Base-by-base conservation (phyloP, 805 yeast genomes). In the Limtongia smithiae region DNA sequence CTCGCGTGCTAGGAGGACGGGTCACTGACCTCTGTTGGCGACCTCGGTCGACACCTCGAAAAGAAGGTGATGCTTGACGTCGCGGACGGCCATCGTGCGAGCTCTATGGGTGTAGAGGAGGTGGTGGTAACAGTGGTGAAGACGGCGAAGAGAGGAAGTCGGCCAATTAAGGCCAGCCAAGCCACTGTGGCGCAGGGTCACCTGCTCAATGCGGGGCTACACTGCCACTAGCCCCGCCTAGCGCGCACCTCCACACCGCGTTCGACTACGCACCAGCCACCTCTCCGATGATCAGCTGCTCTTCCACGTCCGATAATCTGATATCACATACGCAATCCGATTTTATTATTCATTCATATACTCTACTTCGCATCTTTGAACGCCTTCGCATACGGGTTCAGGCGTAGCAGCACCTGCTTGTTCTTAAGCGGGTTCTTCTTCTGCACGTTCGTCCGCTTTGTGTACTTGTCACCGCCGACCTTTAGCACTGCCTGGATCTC, bases 401-500 rank as follows among this genome's bases (percentile, higher is more conserved):
- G 85, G 82, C 97, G 88, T 75, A 89, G 83, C 73, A 89, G 77
- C 69, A 90, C 91, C 80, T 88, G 95, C 83, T 88, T 90, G 97
- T 93, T 93, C 93, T 88, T 91, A 74, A 89, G 84, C 76, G 96
- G 95, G 90, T 87, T 91, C 91, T 89, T 90, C 96, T 93, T 93
- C 76, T 83, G 82, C 73, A 87, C 95, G 82, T 85, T 88, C 63
- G 88, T 73, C 76, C 95, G 85, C 90, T 90, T 88, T 75, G 86
- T 90, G 71, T 83, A 77, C 68, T 93, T 77, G 75, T 85, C 93
- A 69, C 95, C 95, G 72, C 96, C 94, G 71, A 95, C 88, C 80
- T 91, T 85, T 68, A 90, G 86, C 71, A 83, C 97, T 66, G 96
- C 79, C 81, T 93, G 98, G 75, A 93, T 84, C 82, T 93, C 98